Evolutionary conservation across 345 rosid species (phyloP).

Genomic region (Raphanus sativus): DNA sequence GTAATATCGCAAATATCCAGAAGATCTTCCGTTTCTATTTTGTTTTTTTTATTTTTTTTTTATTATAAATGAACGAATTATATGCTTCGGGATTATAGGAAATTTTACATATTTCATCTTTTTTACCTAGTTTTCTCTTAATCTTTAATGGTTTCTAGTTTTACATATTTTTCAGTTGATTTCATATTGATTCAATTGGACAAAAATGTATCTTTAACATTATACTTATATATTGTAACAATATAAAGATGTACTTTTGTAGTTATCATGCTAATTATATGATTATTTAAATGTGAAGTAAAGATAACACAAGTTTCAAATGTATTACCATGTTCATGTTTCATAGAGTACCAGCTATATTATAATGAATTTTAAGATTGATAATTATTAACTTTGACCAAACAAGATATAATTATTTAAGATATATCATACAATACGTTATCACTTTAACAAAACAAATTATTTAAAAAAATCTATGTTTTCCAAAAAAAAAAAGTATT

Average conservation of each 20-base stretch:
- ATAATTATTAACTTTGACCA: background rate
- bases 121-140: background rate
- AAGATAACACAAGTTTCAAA: background rate
- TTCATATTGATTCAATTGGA: background rate
- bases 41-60: background rate
- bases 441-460: too few species aligned
- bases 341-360: background rate
- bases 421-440: background rate
- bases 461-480: too few species aligned
- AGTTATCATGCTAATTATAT: background rate
- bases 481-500: too few species aligned
- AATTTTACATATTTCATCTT: background rate
- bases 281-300: background rate
- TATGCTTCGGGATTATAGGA: background rate
- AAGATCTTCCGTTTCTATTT: constrained; percentile 18
- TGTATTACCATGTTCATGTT: background rate
- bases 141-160: background rate
- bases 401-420: background rate
- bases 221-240: background rate
- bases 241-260: background rate
- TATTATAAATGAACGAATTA: background rate
- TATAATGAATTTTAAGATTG: background rate
- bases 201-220: background rate
- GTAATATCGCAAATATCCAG: constrained; percentile 28
- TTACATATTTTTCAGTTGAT: background rate